Evolutionary conservation across 345 rosid species (phyloP).

Genomic region (Hirschfeldia incana): DNA sequence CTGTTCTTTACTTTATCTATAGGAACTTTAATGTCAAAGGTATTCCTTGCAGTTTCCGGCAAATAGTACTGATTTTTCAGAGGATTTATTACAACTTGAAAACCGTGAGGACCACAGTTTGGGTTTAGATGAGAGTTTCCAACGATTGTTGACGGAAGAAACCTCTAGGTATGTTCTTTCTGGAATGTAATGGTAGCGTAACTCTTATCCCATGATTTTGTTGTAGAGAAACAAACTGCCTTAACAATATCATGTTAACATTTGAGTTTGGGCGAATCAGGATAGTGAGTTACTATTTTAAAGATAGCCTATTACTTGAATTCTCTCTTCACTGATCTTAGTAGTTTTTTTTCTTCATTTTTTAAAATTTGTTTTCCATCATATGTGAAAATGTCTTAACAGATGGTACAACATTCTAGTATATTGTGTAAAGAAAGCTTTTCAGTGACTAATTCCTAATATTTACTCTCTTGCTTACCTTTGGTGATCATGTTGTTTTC

Average conservation of each 20-base stretch:
- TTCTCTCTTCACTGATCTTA: conserved; percentile 19
- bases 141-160: conserved; percentile 57
- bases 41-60: conserved; percentile 80
- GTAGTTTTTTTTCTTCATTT: conserved; percentile 11
- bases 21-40: conserved; percentile 19
- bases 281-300: conserved; percentile 5
- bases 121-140: conserved; percentile 58
- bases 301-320: background rate
- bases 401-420: background rate
- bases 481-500: conserved; percentile 19
- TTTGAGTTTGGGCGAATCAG: conserved; percentile 14
- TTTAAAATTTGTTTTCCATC: background rate
- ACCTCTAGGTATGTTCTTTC: conserved; percentile 55
- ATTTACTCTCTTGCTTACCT: conserved; percentile 10
- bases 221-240: conserved; percentile 15
- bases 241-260: background rate
- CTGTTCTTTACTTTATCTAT: background rate
- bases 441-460: conserved; percentile 1
- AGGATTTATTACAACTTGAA: conserved; percentile 59
- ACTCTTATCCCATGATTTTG: conserved; percentile 14
- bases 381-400: conserved; percentile 12
- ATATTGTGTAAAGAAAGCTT: background rate
- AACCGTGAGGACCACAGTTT: conserved; percentile 57
- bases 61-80: conserved; percentile 50
- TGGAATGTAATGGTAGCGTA: conserved; percentile 17